phyloP scores from a whole-genome alignment of 495 filamentous ascomycete genomes.

The Penicillium arizonense region DNA sequence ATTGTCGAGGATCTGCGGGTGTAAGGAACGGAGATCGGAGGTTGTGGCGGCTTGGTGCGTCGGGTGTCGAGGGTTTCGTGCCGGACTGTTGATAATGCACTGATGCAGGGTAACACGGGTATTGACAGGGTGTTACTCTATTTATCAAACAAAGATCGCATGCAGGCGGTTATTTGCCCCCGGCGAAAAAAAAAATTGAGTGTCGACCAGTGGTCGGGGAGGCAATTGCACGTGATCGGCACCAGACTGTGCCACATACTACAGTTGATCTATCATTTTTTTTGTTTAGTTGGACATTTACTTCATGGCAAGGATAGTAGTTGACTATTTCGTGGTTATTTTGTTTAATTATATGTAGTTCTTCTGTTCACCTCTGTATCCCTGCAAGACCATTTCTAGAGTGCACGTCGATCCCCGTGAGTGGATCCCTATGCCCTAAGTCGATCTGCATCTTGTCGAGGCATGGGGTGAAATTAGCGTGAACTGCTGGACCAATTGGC shows the following conservation, averaged over 20 bases:
- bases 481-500: no score
- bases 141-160: neutral
- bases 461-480: no score
- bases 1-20: no score
- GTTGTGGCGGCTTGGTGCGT: no score
- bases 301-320: no score
- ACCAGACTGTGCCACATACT: neutral
- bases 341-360: neutral
- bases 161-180: slow-evolving; percentile 3
- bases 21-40: no score
- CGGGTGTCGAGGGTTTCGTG: no score
- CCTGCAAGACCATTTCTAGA: slow-evolving; percentile 1
- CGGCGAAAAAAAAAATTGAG: slow-evolving; percentile 5
- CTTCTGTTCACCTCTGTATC: neutral
- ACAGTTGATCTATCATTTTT: neutral
- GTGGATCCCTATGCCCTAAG: slow-evolving; percentile 9
- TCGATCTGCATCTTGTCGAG: neutral
- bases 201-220: slow-evolving; percentile 4
- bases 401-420: slow-evolving; percentile 5
- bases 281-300: neutral
- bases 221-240: slow-evolving; percentile 10
- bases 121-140: neutral
- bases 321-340: neutral
- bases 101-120: neutral
- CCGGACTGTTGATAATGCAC: neutral